phyloP scores from a whole-genome alignment of 192 early-diverging fungal genomes.

The Umbelopsis vinacea region DNA sequence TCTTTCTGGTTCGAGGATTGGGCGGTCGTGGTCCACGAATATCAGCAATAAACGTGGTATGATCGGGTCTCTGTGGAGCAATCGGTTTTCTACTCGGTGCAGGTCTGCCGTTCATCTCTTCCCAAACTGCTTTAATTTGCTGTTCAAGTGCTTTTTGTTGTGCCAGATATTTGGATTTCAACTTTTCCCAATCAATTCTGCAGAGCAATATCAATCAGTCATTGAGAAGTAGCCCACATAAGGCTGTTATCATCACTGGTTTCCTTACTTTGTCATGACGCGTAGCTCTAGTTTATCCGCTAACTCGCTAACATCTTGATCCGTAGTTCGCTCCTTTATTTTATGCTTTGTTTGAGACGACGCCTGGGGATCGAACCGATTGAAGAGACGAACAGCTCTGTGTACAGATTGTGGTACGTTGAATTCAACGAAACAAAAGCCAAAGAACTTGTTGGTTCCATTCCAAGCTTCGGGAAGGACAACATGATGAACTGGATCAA shows the following conservation, averaged over 20 bases:
- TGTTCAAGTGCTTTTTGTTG: neutral
- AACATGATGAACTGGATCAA: conserved; percentile 17
- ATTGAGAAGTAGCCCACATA: neutral
- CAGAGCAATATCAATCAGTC: neutral
- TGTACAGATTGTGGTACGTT: neutral
- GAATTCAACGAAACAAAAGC: conserved; percentile 12
- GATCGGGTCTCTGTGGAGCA: neutral
- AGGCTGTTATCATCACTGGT: neutral
- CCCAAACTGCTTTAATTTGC: neutral
- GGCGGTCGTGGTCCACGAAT: neutral
- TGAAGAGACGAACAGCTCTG: conserved; percentile 6
- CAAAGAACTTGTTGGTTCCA: neutral
- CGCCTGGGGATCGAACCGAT: neutral
- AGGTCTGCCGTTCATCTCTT: conserved; percentile 2
- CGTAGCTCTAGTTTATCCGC: neutral
- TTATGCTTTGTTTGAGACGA: neutral
- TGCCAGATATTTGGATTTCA: neutral
- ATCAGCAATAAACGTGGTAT: conserved; percentile 1
- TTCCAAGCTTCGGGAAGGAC: neutral
- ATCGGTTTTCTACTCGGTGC: neutral
- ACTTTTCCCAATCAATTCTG: conserved; percentile 13
- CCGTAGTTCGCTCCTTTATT: neutral
- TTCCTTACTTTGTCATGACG: conserved; percentile 12
- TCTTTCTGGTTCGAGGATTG: neutral
- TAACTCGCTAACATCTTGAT: neutral